These are phyloP conservation scores for Wilcoxina mikolae DNA, from an alignment of 495 filamentous ascomycete genomes.

Conservation along the genomic window DNA sequence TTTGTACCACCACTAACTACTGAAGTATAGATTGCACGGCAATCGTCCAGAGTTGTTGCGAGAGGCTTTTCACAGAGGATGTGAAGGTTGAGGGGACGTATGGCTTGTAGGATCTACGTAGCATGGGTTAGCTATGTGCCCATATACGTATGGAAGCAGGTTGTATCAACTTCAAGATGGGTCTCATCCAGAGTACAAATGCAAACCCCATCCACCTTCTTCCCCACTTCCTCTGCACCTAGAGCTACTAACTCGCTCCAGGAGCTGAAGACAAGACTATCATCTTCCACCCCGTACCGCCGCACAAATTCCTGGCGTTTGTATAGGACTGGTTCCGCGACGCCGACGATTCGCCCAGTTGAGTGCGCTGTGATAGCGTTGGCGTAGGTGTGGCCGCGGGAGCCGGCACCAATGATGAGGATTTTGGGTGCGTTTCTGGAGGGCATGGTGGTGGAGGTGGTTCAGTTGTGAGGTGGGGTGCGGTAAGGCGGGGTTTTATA, in stretches of 20 bases:
- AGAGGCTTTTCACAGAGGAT: conserved; percentile 94
- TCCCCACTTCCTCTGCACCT: conserved; percentile 40
- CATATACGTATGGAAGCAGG: conserved; percentile 26
- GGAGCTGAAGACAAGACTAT: conserved; percentile 49
- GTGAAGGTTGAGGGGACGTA: conserved; percentile 47
- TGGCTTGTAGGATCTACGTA: conserved; percentile 32
- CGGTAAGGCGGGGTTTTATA: too few relatives aligned
- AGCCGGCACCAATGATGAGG: conserved; percentile 78
- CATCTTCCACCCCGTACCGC: conserved; percentile 43
- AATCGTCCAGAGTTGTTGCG: conserved; percentile 60
- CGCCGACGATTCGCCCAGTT: conserved; percentile 49
- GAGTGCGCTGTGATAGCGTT: conserved; percentile 38
- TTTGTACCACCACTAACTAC: conserved; percentile 26
- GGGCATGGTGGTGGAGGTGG: too few relatives aligned
- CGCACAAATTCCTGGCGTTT: conserved; percentile 55
- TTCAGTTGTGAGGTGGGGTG: too few relatives aligned
- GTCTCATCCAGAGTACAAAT: conserved; percentile 81
- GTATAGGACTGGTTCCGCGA: conserved; percentile 67
- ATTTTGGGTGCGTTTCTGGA: too few relatives aligned
- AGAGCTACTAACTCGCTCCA: conserved; percentile 54
- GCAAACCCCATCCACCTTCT: conserved; percentile 62
- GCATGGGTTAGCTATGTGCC: conserved; percentile 31
- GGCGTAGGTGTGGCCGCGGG: conserved; percentile 64
- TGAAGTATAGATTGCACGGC: conserved; percentile 51
- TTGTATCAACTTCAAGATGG: conserved; percentile 46